These are phyloP conservation scores for Skeletonema costatum DNA, from an alignment of 108 stramenopile species.

Conservation along the genomic window DNA sequence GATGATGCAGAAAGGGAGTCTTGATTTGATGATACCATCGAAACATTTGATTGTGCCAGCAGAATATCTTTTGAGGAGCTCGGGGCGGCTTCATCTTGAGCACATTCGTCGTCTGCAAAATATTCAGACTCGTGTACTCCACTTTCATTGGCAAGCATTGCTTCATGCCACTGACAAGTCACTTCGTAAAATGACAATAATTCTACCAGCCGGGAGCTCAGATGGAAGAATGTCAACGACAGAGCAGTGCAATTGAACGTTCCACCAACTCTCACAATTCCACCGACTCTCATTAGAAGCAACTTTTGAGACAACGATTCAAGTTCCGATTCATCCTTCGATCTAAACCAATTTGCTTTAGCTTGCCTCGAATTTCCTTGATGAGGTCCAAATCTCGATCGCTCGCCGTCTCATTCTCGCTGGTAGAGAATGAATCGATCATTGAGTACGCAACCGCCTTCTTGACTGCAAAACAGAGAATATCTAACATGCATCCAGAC, in stretches of 20 bases:
- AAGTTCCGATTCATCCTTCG: conserved; percentile 20
- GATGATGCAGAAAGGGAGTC: conserved; percentile 16
- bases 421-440: conserved; percentile 6
- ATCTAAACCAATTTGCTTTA: conserved; percentile 17
- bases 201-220: conserved; percentile 24
- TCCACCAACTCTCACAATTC: conserved; percentile 2
- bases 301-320: conserved; percentile 24
- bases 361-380: conserved; percentile 4
- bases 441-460: conserved; percentile 20
- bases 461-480: conserved; percentile 31
- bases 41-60: conserved; percentile 6
- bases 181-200: conserved; percentile 21
- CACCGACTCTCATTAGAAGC: conserved; percentile 3
- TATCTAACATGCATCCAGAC: conserved; percentile 34
- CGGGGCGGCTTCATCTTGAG: background rate
- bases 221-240: conserved; percentile 32
- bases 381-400: conserved; percentile 4
- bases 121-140: background rate
- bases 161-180: conserved; percentile 24
- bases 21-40: conserved; percentile 35
- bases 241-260: conserved; percentile 6
- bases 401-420: background rate
- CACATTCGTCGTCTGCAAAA: background rate
- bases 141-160: conserved; percentile 6
- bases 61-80: background rate